Evolutionary conservation across 2,329 filamentous ascomycete species (phyloP), one percentile per base, ranked within the genome.

Genomic region (Chaetothyriales sp.): DNA sequence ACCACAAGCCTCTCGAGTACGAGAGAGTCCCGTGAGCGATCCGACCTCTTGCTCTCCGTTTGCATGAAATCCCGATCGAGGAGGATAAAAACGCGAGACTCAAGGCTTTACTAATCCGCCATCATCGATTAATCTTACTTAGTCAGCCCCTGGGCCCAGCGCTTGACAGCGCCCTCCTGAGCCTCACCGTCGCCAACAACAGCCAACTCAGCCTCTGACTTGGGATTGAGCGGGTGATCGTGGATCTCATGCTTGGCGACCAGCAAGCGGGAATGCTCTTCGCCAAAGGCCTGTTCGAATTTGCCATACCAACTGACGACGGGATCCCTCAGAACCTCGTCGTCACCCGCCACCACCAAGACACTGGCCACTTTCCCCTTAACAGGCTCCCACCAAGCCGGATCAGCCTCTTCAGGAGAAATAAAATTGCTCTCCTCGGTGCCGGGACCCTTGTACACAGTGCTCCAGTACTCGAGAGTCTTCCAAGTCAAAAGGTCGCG

Each of bases 151-250:
- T 49, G 15, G 29, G 47, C 22, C 55, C 55, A 57, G n/a, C 25
- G 43, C 44, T 43, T 53, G 19, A 57, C 50, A 8, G 53, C 55
- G 20, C 50, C 55, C 40, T 57, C 55, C 37, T 53, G 51, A 43
- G 48, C 15, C 29, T 48, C 44, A 2, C 49, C 48, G 8, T 47
- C 18, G 20, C 46, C 46, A 18, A 29, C 20, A 25, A 47, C 46
- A 13, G 8, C 29, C 19, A 57, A 44, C 46, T 54, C 44, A 28
- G 18, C 48, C 44, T 55, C 53, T n/a, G 50, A 22, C 43, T 44
- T 43, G 19, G 43, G 46, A 2, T 13, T 18, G 33, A 55, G 46
- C 2, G 53, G 55, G 10, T 48, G 51, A 50, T 51, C 53, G 44
- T 57, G 55, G 29, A 49, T 43, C 44, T 57, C 55, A 8, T 29